phyloP scores from a whole-genome alignment of 1,284 basidiomycete species.

The Microbotryomycetes sp. region DNA sequence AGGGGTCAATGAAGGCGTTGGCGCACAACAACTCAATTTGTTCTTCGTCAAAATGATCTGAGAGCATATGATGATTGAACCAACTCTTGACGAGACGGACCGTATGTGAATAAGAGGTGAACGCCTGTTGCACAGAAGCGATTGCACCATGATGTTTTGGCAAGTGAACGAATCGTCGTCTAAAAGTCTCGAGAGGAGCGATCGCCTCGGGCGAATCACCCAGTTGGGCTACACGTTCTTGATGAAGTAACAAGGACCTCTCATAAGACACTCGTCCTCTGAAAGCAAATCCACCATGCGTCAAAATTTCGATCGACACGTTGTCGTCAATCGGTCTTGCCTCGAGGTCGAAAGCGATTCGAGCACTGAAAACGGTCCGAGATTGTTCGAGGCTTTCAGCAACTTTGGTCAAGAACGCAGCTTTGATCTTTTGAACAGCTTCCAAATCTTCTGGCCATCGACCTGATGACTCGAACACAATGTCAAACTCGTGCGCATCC shows the following conservation, averaged over 20 bases:
- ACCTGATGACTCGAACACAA: conserved; percentile 85
- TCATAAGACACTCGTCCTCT: conserved; percentile 77
- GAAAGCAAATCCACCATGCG: conserved; percentile 82
- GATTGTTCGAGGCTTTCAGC: conserved; percentile 55
- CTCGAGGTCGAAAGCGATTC: conserved; percentile 43
- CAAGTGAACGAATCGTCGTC: conserved; percentile 63
- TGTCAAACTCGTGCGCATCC: conserved; percentile 61
- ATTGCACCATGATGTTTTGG: conserved; percentile 82
- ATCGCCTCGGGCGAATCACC: background rate
- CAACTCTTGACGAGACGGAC: conserved; percentile 86
- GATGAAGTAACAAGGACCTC: conserved; percentile 71
- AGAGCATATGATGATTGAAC: conserved; percentile 83
- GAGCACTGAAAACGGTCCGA: conserved; percentile 48
- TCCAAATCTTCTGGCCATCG: conserved; percentile 92
- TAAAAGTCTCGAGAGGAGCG: conserved; percentile 55
- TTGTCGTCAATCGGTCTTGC: conserved; percentile 62
- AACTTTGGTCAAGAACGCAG: conserved; percentile 63
- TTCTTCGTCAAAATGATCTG: conserved; percentile 66
- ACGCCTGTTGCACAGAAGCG: conserved; percentile 69
- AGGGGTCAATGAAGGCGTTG: conserved; percentile 48
- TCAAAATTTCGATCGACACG: conserved; percentile 67
- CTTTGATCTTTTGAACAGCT: conserved; percentile 90
- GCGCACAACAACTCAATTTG: conserved; percentile 80
- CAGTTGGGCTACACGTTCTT: conserved; percentile 42
- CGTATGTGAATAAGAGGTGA: conserved; percentile 72